Evolutionary conservation across 1,139 yeast genomes (phyloP).

Genomic region (Hansenula sp.): DNA sequence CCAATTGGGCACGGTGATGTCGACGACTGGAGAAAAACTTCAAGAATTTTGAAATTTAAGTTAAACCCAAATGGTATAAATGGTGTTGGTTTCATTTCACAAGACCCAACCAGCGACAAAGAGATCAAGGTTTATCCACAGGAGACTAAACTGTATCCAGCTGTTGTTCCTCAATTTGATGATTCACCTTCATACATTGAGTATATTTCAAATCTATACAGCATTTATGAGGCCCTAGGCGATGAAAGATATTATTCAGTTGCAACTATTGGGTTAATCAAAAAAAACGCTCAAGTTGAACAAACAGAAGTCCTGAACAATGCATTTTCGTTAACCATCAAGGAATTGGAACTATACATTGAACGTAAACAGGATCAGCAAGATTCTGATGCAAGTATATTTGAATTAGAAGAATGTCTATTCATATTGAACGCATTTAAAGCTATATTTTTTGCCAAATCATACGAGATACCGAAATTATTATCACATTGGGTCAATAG

Average conservation of each 20-base stretch:
- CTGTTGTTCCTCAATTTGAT: conserved; percentile 33
- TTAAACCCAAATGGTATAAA: conserved; percentile 36
- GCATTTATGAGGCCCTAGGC: conserved; percentile 33
- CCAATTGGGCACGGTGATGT: conserved; percentile 29
- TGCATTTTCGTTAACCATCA: conserved; percentile 30
- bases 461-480: conserved; percentile 39
- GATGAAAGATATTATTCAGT: conserved; percentile 32
- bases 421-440: conserved; percentile 55
- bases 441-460: conserved; percentile 47
- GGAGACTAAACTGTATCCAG: conserved; percentile 35
- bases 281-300: conserved; percentile 26
- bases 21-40: conserved; percentile 23
- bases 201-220: conserved; percentile 35
- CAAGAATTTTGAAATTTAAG: conserved; percentile 37
- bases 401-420: conserved; percentile 43
- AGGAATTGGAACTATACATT: conserved; percentile 31
- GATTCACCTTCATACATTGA: conserved; percentile 31
- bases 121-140: conserved; percentile 21
- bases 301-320: conserved; percentile 30
- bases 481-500: conserved; percentile 58
- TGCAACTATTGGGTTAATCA: conserved; percentile 35
- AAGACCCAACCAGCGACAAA: conserved; percentile 24
- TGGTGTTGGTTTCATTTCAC: conserved; percentile 37
- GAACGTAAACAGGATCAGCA: conserved; percentile 18
- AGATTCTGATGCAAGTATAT: conserved; percentile 23